Evolutionary conservation across 2,329 filamentous ascomycete genomes (phyloP).

Genomic region (Fusarium sp.): DNA sequence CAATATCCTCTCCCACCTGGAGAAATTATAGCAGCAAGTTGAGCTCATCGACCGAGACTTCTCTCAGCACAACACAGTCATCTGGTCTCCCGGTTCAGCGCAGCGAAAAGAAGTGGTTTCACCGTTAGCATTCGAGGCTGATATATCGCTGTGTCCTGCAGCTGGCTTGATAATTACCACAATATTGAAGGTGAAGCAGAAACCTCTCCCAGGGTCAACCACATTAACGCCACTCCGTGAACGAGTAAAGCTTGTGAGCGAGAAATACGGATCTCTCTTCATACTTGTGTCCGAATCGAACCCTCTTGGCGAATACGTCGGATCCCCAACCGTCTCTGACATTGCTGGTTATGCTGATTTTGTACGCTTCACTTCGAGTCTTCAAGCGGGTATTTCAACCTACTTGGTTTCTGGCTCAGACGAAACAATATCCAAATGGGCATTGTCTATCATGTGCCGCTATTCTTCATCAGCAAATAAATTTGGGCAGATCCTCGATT

Average conservation of each 20-base stretch:
- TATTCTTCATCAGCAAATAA: constrained; percentile 52
- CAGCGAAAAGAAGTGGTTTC: constrained; percentile 53
- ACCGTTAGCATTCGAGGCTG: constrained; percentile 72
- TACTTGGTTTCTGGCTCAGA: constrained; percentile 67
- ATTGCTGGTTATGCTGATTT: constrained; percentile 65
- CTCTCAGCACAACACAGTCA: constrained; percentile 54
- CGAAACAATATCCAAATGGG: constrained; percentile 68
- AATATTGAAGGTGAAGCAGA: constrained; percentile 80
- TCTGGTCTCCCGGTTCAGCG: constrained; percentile 52
- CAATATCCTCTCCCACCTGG: constrained; percentile 65
- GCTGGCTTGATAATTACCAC: constrained; percentile 80
- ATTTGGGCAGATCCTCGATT: constrained; percentile 55
- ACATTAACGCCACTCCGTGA: constrained; percentile 66
- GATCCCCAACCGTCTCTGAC: constrained; percentile 59
- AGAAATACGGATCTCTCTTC: constrained; percentile 76
- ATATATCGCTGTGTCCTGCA: constrained; percentile 79
- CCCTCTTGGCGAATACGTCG: constrained; percentile 58
- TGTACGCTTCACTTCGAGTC: constrained; percentile 62
- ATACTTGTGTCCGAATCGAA: constrained; percentile 76
- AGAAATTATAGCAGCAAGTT: constrained; percentile 63
- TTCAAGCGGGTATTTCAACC: constrained; percentile 59
- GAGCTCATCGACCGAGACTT: constrained; percentile 75
- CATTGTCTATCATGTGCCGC: constrained; percentile 66
- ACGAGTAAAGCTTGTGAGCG: constrained; percentile 66
- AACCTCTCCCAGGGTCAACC: constrained; percentile 70